Conservation (phyloP, 805 yeast genomes). For the Phaffomyces thermotolerans region DNA sequence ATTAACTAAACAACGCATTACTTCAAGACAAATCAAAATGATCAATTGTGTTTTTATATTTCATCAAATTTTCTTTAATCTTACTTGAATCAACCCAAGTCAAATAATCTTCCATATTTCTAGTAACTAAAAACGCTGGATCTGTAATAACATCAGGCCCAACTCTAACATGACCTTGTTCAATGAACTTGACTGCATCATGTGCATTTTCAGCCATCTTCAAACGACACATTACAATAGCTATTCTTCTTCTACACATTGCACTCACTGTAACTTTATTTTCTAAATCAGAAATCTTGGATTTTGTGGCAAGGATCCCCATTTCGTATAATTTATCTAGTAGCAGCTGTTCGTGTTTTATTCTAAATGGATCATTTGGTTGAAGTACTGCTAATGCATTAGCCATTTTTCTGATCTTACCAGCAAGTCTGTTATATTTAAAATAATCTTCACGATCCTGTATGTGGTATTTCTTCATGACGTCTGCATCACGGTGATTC, state of each 20-base stretch:
- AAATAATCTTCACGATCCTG: conserved; percentile 95
- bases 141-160: conserved; percentile 96
- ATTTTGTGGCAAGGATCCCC: conserved; percentile 84
- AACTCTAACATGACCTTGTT: conserved; percentile 96
- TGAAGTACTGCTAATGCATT: conserved; percentile 78
- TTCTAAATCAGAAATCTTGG: conserved; percentile 87
- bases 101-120: conserved; percentile 91
- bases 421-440: conserved; percentile 88
- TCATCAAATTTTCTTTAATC: conserved; percentile 82
- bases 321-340: conserved; percentile 81
- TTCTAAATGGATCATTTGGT: conserved; percentile 79
- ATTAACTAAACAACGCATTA: not conserved
- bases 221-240: conserved; percentile 89
- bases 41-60: conserved; percentile 71
- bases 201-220: conserved; percentile 86
- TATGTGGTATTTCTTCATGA: conserved; percentile 89
- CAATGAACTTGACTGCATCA: conserved; percentile 88
- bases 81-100: conserved; percentile 98
- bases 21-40: conserved; percentile 44
- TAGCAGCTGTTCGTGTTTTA: conserved; percentile 80
- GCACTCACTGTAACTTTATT: conserved; percentile 90
- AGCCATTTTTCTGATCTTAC: conserved; percentile 82
- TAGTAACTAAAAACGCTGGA: conserved; percentile 88
- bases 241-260: conserved; percentile 83
- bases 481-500: conserved; percentile 93